A percentile compares a stretch with the other conserved stretches of the same genome.
Evolutionary conservation across 2,329 filamentous ascomycete genomes (phyloP).

Genomic region (Fonsecaea nubica): DNA sequence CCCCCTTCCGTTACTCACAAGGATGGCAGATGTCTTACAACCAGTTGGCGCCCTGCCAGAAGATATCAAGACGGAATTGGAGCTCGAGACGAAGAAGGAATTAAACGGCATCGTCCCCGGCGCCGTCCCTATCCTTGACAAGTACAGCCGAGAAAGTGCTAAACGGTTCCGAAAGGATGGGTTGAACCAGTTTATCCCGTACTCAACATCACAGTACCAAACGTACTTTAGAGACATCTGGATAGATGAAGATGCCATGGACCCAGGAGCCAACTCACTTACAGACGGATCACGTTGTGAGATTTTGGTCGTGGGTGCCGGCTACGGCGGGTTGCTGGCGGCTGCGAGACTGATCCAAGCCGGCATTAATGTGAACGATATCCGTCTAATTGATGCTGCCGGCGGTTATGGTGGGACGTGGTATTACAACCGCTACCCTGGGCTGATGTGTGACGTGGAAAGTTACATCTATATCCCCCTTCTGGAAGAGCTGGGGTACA

Average conservation of each 20-base stretch:
- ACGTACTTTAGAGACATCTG: not conserved
- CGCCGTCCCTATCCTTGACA: not conserved
- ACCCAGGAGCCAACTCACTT: not conserved
- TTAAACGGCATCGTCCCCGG: not conserved
- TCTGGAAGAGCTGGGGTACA: slow-evolving; percentile 23
- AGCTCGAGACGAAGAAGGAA: not conserved
- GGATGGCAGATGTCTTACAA: not conserved
- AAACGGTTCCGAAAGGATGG: not conserved
- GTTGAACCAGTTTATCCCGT: not conserved
- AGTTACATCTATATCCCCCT: slow-evolving; percentile 5
- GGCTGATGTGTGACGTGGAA: too few relatives aligned
- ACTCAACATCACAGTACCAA: not conserved
- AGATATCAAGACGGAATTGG: not conserved
- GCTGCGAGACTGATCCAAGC: slow-evolving; percentile 27
- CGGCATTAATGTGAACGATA: slow-evolving; percentile 15
- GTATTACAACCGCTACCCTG: slow-evolving; percentile 39
- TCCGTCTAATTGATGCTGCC: slow-evolving; percentile 42
- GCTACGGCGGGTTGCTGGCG: slow-evolving; percentile 30
- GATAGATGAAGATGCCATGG: not conserved
- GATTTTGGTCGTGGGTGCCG: slow-evolving; percentile 28
- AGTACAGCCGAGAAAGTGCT: not conserved
- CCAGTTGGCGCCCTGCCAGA: not conserved
- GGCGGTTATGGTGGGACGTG: slow-evolving; percentile 42
- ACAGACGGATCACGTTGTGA: not conserved
- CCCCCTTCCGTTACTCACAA: not conserved